Evolutionary conservation across 2,329 filamentous ascomycete genomes (phyloP).

Genomic region (Hymenoscyphus occultus): DNA sequence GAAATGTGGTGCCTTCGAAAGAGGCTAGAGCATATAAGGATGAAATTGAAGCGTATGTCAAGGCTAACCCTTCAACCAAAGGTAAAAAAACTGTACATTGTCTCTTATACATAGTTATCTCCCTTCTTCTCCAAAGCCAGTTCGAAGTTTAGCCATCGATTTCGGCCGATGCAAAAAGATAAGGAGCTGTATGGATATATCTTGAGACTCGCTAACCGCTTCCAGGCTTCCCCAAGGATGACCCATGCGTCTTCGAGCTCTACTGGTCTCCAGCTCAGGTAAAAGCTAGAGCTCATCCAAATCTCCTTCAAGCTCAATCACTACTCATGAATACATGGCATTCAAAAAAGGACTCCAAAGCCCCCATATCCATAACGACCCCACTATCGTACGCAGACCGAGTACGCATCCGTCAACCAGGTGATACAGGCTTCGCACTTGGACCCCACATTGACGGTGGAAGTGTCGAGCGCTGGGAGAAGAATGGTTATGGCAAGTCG

Average conservation of each 20-base stretch:
- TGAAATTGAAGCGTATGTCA: conserved; percentile 62
- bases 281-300: conserved; percentile 63
- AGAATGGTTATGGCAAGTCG: conserved; percentile 61
- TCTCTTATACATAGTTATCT: background rate
- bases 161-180: no score
- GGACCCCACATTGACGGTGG: conserved; percentile 74
- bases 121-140: no score
- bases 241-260: conserved; percentile 70
- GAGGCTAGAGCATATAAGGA: conserved; percentile 65
- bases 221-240: conserved; percentile 59
- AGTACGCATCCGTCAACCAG: conserved; percentile 65
- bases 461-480: conserved; percentile 73
- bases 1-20: conserved; percentile 60
- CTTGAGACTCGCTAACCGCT: background rate
- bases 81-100: conserved; percentile 16
- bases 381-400: conserved; percentile 66
- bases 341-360: conserved; percentile 33
- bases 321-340: conserved; percentile 63
- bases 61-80: conserved; percentile 58
- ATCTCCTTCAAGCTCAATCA: conserved; percentile 58
- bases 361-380: conserved; percentile 49
- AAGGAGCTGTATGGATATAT: background rate
- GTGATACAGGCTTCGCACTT: conserved; percentile 67
- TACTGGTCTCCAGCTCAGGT: conserved; percentile 73
- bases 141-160: no score